Conservation (phyloP, 1,139 yeast species). For the Spathaspora jeffriesii region DNA sequence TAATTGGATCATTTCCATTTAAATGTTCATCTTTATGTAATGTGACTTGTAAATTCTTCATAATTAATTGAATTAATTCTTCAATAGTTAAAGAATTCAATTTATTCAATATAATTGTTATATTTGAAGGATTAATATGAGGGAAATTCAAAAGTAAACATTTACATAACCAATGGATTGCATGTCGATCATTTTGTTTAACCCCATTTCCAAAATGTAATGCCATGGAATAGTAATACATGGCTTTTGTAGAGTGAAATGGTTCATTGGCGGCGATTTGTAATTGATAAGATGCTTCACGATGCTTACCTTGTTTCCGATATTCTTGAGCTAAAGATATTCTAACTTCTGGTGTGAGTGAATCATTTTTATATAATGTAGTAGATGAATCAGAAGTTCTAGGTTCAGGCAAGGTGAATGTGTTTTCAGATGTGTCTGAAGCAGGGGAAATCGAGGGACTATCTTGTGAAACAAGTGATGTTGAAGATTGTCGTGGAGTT, state of each 20-base stretch:
- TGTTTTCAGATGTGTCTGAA: slow-evolving; percentile 1
- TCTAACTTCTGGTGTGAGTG: slow-evolving; percentile 41
- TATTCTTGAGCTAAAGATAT: slow-evolving; percentile 54
- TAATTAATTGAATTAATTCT: slow-evolving; percentile 30
- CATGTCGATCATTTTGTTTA: slow-evolving; percentile 54
- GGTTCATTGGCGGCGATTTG: slow-evolving; percentile 64
- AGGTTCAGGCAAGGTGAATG: slow-evolving; percentile 1
- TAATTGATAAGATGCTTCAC: slow-evolving; percentile 71
- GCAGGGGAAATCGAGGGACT: slow-evolving; percentile 2
- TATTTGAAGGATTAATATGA: slow-evolving; percentile 6
- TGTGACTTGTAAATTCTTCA: slow-evolving; percentile 21
- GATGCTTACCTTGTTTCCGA: slow-evolving; percentile 58
- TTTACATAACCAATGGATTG: slow-evolving; percentile 62
- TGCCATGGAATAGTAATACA: slow-evolving; percentile 71
- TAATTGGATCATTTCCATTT: slow-evolving; percentile 29
- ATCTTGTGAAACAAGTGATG: background rate
- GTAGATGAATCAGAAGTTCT: slow-evolving; percentile 6
- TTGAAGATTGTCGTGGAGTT: background rate
- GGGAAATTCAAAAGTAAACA: slow-evolving; percentile 24
- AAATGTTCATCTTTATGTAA: slow-evolving; percentile 15
- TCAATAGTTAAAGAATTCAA: slow-evolving; percentile 29
- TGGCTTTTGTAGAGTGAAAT: slow-evolving; percentile 58
- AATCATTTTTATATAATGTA: slow-evolving; percentile 15
- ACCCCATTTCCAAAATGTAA: slow-evolving; percentile 74
- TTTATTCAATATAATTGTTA: slow-evolving; percentile 18